These are phyloP conservation scores for Solanum etuberosum DNA, from an alignment of 257 asterid species.

Conservation along the genomic window DNA sequence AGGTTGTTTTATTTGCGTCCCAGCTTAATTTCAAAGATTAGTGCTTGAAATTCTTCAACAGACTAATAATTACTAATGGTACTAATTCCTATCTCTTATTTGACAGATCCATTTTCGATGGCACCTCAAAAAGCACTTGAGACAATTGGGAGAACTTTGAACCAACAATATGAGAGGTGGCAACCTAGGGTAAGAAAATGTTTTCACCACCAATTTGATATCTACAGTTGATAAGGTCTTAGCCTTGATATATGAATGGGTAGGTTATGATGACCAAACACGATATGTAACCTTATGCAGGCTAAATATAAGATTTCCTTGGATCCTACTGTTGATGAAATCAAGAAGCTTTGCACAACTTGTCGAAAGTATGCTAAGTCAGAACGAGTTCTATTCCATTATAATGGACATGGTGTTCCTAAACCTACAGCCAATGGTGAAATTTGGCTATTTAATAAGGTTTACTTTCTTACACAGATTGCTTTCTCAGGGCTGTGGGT, in stretches of 20 bases:
- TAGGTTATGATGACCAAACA: background rate
- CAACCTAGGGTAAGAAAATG: constrained; percentile 70
- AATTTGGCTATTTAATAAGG: constrained; percentile 97
- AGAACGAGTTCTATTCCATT: constrained; percentile 95
- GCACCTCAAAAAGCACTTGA: constrained; percentile 60
- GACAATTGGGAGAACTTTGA: constrained; percentile 48
- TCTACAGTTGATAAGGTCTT: background rate
- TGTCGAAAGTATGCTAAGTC: constrained; percentile 94
- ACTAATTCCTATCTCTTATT: constrained; percentile 4
- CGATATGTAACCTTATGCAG: constrained; percentile 24
- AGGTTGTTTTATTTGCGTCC: background rate
- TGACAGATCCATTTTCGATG: constrained; percentile 71
- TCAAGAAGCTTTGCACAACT: constrained; percentile 81
- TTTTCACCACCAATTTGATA: background rate
- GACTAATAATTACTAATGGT: background rate
- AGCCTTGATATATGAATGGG: background rate
- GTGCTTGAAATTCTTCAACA: constrained; percentile 1
- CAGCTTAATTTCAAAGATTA: background rate
- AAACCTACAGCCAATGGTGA: constrained; percentile 96
- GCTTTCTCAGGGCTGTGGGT: background rate
- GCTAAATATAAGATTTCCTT: constrained; percentile 78
- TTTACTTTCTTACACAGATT: constrained; percentile 4
- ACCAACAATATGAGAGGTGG: constrained; percentile 60
- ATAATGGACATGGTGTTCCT: constrained; percentile 99
- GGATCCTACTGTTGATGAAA: constrained; percentile 96